Conservation (phyloP, 164 flowering plant genomes). For the Chimonanthus salicifolius region DNA sequence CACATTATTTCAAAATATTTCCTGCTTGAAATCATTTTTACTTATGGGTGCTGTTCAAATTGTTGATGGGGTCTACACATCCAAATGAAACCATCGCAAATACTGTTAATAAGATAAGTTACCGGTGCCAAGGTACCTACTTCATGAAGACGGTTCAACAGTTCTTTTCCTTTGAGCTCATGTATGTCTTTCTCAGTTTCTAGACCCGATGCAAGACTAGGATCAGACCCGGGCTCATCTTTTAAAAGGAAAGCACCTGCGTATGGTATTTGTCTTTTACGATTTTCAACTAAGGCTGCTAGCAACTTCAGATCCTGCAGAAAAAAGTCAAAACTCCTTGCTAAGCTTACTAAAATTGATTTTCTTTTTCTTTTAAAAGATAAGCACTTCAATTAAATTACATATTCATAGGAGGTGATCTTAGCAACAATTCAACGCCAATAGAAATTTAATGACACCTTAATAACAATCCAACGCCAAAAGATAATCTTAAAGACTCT, state of each 20-base stretch:
- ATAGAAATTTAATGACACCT: background rate
- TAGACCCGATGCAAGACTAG: slow-evolving; percentile 37
- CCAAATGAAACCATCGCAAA: background rate
- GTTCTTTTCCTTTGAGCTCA: slow-evolving; percentile 83
- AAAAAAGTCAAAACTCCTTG: background rate
- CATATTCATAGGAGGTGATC: background rate
- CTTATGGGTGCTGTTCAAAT: too few species aligned
- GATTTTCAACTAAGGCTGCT: slow-evolving; percentile 72
- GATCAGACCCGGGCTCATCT: slow-evolving; percentile 70
- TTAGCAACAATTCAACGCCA: background rate
- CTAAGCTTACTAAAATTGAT: background rate
- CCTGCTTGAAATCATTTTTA: too few species aligned
- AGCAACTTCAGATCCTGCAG: slow-evolving; percentile 85
- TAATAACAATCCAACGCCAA: background rate
- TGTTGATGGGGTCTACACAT: background rate
- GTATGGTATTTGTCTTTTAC: slow-evolving; percentile 80
- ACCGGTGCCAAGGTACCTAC: slow-evolving; percentile 99
- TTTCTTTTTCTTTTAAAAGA: too few species aligned
- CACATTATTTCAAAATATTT: too few species aligned
- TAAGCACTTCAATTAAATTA: too few species aligned
- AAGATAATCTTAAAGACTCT: too few species aligned
- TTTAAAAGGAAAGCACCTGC: slow-evolving; percentile 95
- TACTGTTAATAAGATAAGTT: background rate
- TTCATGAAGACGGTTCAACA: slow-evolving; percentile 82
- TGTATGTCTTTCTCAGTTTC: slow-evolving; percentile 55